A percentile compares a stretch with the other conserved stretches of the same genome.
These are phyloP conservation scores for Calocybe gangraenosa DNA, from an alignment of 768 basidiomycete species.

Conservation along the genomic window DNA sequence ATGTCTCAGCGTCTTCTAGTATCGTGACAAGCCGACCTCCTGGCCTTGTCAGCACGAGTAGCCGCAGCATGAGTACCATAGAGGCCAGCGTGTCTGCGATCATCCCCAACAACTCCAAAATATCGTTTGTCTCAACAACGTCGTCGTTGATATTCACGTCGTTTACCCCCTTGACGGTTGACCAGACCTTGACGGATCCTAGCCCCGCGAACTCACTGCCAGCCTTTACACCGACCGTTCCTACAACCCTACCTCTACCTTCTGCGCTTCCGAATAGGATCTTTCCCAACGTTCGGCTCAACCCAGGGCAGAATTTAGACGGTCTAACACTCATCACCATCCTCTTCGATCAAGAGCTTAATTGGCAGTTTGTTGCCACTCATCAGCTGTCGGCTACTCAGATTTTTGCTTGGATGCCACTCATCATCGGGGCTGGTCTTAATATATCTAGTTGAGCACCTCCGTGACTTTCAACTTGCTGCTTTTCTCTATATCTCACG, in stretches of 20 bases:
- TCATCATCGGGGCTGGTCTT: constrained; percentile 29
- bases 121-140: constrained; percentile 42
- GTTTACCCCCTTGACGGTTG: constrained; percentile 22
- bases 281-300: constrained; percentile 34
- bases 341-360: constrained; percentile 53
- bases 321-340: constrained; percentile 56
- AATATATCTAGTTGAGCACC: too few species aligned
- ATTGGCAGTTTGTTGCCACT: constrained; percentile 66
- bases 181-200: constrained; percentile 35
- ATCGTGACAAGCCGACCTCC: constrained; percentile 17
- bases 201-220: constrained; percentile 26
- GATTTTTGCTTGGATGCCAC: constrained; percentile 71
- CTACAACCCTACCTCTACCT: constrained; percentile 44
- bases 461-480: constrained; percentile 23
- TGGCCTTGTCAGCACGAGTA: background rate
- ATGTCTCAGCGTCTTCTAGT: background rate
- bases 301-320: constrained; percentile 24
- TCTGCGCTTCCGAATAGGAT: constrained; percentile 58
- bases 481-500: too few species aligned
- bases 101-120: constrained; percentile 33
- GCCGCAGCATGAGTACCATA: constrained; percentile 1
- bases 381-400: constrained; percentile 61
- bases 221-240: constrained; percentile 18
- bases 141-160: constrained; percentile 37
- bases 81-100: constrained; percentile 11